phyloP scores from a whole-genome alignment of 441 rosid species.

The Dalechampia spathulata region DNA sequence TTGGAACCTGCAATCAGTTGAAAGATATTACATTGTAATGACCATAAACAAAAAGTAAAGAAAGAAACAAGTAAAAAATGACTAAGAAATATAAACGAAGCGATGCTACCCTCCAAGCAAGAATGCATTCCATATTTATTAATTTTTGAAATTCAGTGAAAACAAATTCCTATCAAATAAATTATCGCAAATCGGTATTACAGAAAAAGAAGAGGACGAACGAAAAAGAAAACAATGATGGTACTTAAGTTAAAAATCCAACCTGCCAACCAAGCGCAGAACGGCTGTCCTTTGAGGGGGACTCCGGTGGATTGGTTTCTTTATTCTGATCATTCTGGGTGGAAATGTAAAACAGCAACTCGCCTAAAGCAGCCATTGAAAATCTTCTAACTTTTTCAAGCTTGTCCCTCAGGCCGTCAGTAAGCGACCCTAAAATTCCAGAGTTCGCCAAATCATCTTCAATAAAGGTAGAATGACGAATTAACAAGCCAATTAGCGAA shows the following conservation, averaged over 20 bases:
- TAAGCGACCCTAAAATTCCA: constrained; percentile 81
- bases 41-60: background rate
- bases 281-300: constrained; percentile 77
- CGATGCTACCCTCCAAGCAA: constrained; percentile 7
- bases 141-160: background rate
- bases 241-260: constrained; percentile 18
- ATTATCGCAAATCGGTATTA: no score
- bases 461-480: constrained; percentile 84
- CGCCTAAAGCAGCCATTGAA: constrained; percentile 97
- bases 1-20: constrained; percentile 58
- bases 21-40: constrained; percentile 8
- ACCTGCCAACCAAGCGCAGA: constrained; percentile 87
- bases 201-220: no score
- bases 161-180: no score
- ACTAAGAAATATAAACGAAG: constrained; percentile 7
- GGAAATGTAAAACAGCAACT: constrained; percentile 87
- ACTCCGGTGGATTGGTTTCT: constrained; percentile 60
- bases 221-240: constrained; percentile 6
- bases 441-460: constrained; percentile 83
- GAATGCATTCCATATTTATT: background rate
- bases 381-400: constrained; percentile 94
- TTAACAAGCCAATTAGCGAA: constrained; percentile 81
- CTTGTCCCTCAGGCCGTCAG: constrained; percentile 88
- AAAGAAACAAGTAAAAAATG: constrained; percentile 7
- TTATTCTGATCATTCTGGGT: constrained; percentile 73